phyloP scores from a whole-genome alignment of 1,284 basidiomycete genomes.

The Pseudozyma hubeiensis region DNA sequence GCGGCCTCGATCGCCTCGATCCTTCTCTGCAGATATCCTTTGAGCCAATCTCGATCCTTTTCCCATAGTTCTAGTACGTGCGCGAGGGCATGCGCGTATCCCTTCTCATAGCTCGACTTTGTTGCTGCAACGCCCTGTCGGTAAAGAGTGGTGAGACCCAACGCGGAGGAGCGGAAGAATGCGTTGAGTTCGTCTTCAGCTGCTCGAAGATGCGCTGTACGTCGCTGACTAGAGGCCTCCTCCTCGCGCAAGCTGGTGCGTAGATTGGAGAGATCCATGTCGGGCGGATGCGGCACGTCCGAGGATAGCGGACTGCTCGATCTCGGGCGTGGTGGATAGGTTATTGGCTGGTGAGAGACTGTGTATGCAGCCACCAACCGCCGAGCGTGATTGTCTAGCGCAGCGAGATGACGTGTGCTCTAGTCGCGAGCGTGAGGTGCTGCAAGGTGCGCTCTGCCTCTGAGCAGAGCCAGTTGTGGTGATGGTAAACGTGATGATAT shows the following conservation, averaged over 20 bases:
- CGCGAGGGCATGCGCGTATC: slow-evolving; percentile 43
- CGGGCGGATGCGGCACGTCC: neutral
- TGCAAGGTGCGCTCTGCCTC: too few species aligned
- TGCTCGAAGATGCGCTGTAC: slow-evolving; percentile 22
- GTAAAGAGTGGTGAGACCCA: slow-evolving; percentile 45
- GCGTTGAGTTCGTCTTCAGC: slow-evolving; percentile 43
- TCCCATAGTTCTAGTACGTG: slow-evolving; percentile 52
- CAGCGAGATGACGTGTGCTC: too few species aligned
- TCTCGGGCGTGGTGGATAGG: too few species aligned
- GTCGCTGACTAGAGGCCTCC: slow-evolving; percentile 25
- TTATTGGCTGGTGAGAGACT: neutral
- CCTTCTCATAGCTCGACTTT: slow-evolving; percentile 41
- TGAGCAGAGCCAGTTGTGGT: too few species aligned
- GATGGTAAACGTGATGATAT: too few species aligned
- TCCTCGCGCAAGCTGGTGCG: slow-evolving; percentile 33
- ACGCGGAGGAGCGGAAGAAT: slow-evolving; percentile 37
- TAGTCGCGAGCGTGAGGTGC: too few species aligned
- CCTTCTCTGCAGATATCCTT: slow-evolving; percentile 48
- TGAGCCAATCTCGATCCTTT: slow-evolving; percentile 42
- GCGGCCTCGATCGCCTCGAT: slow-evolving; percentile 47
- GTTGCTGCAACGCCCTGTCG: slow-evolving; percentile 33
- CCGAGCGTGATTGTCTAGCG: too few species aligned
- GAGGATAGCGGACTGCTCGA: too few species aligned
- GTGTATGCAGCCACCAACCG: too few species aligned
- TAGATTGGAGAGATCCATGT: slow-evolving; percentile 45